Percentiles rank a stretch among this genome's conserved stretches.
Evolutionary conservation across 306 rosid species (phyloP).

Genomic region (Lathyrus oleraceus): DNA sequence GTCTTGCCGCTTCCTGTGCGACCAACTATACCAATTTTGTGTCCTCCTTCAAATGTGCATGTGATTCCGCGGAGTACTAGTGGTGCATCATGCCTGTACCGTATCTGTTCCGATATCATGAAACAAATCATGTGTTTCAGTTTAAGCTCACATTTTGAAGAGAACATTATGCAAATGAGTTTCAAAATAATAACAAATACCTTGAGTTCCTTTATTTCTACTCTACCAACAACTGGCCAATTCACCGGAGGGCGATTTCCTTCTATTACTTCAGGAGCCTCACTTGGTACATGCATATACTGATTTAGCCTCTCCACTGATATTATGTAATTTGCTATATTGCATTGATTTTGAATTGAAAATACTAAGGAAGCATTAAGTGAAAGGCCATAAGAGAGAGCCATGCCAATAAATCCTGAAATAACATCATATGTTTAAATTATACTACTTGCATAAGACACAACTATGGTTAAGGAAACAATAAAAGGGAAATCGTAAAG

Average conservation of each 20-base stretch:
- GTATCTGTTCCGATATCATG: slow-evolving; percentile 51
- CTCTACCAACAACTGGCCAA: slow-evolving; percentile 78
- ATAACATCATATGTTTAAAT: neutral
- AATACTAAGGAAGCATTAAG: slow-evolving; percentile 58
- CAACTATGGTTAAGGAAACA: neutral
- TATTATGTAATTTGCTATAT: slow-evolving; percentile 65
- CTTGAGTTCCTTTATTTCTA: slow-evolving; percentile 71
- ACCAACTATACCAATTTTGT: slow-evolving; percentile 86
- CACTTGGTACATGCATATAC: slow-evolving; percentile 72
- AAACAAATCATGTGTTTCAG: slow-evolving; percentile 15
- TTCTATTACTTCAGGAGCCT: slow-evolving; percentile 72
- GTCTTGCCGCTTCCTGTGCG: slow-evolving; percentile 89
- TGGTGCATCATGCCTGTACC: slow-evolving; percentile 69
- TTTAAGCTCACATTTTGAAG: neutral
- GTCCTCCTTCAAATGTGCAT: slow-evolving; percentile 81
- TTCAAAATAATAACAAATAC: slow-evolving; percentile 41
- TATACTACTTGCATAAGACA: neutral
- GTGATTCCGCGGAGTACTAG: slow-evolving; percentile 81
- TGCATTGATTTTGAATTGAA: slow-evolving; percentile 79
- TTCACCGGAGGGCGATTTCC: slow-evolving; percentile 59
- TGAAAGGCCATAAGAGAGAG: slow-evolving; percentile 92
- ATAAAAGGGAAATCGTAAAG: neutral
- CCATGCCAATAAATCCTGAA: slow-evolving; percentile 75
- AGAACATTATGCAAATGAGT: slow-evolving; percentile 8
- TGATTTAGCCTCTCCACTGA: slow-evolving; percentile 88